Evolutionary conservation across 169 alveolate genomes (phyloP), one percentile per base, ranked within the genome.

Genomic region (Plasmodium vinckei): DNA sequence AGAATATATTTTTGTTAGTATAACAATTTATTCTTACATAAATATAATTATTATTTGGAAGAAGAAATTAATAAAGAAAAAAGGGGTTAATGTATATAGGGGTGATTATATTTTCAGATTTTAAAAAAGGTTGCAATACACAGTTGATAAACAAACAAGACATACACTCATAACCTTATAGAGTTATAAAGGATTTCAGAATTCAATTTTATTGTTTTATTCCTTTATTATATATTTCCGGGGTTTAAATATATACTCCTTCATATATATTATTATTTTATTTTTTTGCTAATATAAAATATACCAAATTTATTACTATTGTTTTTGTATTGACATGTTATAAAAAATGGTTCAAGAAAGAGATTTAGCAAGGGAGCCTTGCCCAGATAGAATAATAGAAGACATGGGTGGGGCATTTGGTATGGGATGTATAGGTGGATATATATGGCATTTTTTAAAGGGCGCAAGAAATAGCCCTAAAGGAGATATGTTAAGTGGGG

Each of bases 401-500:
- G 99, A 98, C 77, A 87, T 98, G 87, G 99, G 99, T 25, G 99
- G 99, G 39, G 99, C 99, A 9, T 98, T 97, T 84, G 98, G 99
- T 53, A 97, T 97, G 98, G 99, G 99, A 0, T 95, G 98, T 47
- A 87, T 96, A 51, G 99, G 99, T 23, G 99, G 99, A 1, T 97
- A 97, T 71, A 72, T 97, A 13, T 96, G 98, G 97, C 97, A 96
- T 69, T 98, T 97, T 91, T 94, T 96, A 73, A 95, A 95, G 72
- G 99, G 99, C 21, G 95, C 95, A 68, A 79, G 97, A 84, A 96
- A 97, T 91, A 95, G 99, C 6, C 98, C 99, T 12, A 87, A 96
- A 72, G 96, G 96, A 33, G 96, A 95, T 89, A 93, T 94, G 68
- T 82, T 97, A 54, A 92, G 96, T 67, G 97, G 97, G 42, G 99